Evolutionary conservation across 2,329 filamentous ascomycete species (phyloP), one percentile per base, ranked within the genome.

Genomic region (Colletotrichum orchidophilum): DNA sequence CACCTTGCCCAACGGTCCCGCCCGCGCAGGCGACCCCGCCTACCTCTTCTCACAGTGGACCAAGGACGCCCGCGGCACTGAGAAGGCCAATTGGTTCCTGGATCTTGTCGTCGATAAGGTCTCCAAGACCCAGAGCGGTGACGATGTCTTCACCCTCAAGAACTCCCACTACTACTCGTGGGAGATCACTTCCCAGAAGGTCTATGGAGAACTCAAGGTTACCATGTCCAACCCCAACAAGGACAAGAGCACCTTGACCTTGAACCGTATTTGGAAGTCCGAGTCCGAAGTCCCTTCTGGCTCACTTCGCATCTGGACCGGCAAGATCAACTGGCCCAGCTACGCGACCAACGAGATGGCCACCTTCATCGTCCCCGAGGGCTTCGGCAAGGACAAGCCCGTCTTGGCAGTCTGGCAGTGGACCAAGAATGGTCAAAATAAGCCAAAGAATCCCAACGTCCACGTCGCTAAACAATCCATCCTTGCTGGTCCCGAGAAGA

Each of bases 41-140:
- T 65, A 58, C 26, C 24, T 58, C n/a, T 65, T 65, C 53, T 65
- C 57, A 1, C 62, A 65, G 27, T 65, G 62, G 62, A 65, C 62
- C 7, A 26, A 21, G 9, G 60, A 63, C 24, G 60, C 49, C 18
- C 27, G 27, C 9, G 49, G 60, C 15, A 29, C 33, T 2, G 12
- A 39, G 21, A 63, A 63, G 49, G 46, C 60, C 49, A 63, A 63
- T 21, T 63, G 60, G 46, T 63, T 63, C 4, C 60, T 53, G 46
- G 42, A 42, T 6, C 50, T 63, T 15, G 21, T n/a, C 2, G 27
- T 63, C 2, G 49, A 54, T 21, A 54, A 63, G 21, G 49, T 54
- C 26, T 63, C 24, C 31, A 63, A 54, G 49, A 63, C 21, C 27
- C 29, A 35, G 3, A 54, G 27, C 12, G 60, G 60, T 21, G 60